Evolutionary conservation across 2,329 filamentous ascomycete genomes (phyloP).

Genomic region (Diaporthe citriasiana): DNA sequence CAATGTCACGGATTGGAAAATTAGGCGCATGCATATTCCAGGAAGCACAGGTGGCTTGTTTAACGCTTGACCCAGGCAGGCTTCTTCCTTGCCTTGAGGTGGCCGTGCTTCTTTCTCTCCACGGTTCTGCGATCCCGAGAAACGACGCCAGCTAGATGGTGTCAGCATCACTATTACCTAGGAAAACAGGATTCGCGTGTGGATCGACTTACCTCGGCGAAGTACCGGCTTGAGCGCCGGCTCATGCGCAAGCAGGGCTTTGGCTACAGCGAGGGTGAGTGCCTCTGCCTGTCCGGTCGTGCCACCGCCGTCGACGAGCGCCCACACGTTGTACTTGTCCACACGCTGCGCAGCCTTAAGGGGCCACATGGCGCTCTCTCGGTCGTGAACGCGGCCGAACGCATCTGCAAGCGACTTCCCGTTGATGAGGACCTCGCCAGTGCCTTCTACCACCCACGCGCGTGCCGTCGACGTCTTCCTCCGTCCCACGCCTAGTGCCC

Average conservation of each 20-base stretch:
- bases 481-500: slow-evolving; percentile 84
- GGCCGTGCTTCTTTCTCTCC: slow-evolving; percentile 98
- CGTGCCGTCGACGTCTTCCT: slow-evolving; percentile 90
- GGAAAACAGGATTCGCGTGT: slow-evolving; percentile 18
- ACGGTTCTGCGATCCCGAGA: slow-evolving; percentile 92
- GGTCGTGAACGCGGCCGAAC: slow-evolving; percentile 91
- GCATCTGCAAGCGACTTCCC: slow-evolving; percentile 85
- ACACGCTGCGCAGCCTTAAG: slow-evolving; percentile 84
- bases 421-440: slow-evolving; percentile 91
- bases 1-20: slow-evolving; percentile 7
- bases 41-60: neutral
- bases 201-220: slow-evolving; percentile 81
- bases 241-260: slow-evolving; percentile 91
- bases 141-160: slow-evolving; percentile 83
- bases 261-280: slow-evolving; percentile 89
- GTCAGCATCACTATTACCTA: slow-evolving; percentile 37
- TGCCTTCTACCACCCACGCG: slow-evolving; percentile 92
- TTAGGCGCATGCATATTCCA: slow-evolving; percentile 20
- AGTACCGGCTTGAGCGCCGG: slow-evolving; percentile 90
- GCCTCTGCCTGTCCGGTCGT: slow-evolving; percentile 97
- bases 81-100: slow-evolving; percentile 97
- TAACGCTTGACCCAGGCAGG: slow-evolving; percentile 95
- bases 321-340: slow-evolving; percentile 98
- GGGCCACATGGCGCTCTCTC: slow-evolving; percentile 94
- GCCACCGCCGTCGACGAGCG: slow-evolving; percentile 85